Conservation (phyloP, 106 monocot genomes). For the Amphibolis antarctica region DNA sequence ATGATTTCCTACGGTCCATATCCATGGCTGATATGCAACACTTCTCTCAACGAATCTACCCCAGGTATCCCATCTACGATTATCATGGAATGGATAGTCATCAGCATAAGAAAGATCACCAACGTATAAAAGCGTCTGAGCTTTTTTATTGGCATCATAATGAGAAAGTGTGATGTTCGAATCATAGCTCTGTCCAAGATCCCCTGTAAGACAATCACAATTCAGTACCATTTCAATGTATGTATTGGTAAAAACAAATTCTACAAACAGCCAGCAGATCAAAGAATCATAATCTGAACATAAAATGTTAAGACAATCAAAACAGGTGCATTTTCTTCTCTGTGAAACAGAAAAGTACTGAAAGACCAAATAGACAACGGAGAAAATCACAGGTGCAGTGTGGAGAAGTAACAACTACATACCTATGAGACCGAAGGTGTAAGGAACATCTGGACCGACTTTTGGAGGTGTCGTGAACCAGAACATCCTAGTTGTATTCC, state of each 20-base stretch:
- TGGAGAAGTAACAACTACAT: no score
- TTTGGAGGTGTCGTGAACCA: conserved; percentile 65
- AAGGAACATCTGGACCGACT: conserved; percentile 47
- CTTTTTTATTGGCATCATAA: conserved; percentile 53
- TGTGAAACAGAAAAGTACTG: no score
- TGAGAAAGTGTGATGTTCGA: conserved; percentile 65
- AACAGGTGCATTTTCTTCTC: no score
- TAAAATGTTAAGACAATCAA: neutral
- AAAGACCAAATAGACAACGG: no score
- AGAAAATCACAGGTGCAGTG: no score
- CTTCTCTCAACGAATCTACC: conserved; percentile 78
- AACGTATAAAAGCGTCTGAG: conserved; percentile 51
- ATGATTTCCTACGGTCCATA: conserved; percentile 88
- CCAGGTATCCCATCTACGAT: conserved; percentile 86
- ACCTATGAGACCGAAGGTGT: conserved; percentile 27
- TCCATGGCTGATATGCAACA: conserved; percentile 61
- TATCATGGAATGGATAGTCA: conserved; percentile 61
- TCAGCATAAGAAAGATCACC: conserved; percentile 88
- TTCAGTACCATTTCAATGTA: conserved; percentile 3
- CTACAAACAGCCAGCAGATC: neutral
- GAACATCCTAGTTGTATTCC: conserved; percentile 26
- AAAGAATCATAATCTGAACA: neutral
- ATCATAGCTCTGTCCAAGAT: conserved; percentile 75
- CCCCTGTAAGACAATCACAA: conserved; percentile 24
- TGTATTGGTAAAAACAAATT: neutral